phyloP scores from a whole-genome alignment of 2,329 filamentous ascomycete genomes.

The Leptographium lundbergii region DNA sequence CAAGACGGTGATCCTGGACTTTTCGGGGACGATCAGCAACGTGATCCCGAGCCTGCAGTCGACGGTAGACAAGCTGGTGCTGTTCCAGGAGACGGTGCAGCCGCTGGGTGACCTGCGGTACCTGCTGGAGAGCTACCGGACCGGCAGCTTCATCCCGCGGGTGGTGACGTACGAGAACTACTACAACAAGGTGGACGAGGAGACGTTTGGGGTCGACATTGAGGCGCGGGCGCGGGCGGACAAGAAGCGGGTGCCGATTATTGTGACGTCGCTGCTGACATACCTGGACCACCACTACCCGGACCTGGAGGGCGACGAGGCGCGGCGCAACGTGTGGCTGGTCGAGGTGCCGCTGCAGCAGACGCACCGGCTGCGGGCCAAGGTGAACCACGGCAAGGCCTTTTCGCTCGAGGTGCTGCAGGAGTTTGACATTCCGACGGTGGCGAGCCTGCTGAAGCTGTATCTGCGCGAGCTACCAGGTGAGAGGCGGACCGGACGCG shows the following conservation, averaged over 20 bases:
- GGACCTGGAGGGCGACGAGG: conserved; percentile 91
- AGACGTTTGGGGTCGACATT: conserved; percentile 96
- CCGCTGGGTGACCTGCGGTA: conserved; percentile 82
- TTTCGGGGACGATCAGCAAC: conserved; percentile 93
- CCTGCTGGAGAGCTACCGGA: conserved; percentile 91
- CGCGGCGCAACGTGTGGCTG: conserved; percentile 84
- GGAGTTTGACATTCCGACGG: conserved; percentile 85
- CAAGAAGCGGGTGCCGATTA: conserved; percentile 84
- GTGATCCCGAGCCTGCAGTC: conserved; percentile 94
- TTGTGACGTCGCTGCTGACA: conserved; percentile 85
- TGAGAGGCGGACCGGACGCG: conserved; percentile 28
- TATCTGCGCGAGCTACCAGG: conserved; percentile 91
- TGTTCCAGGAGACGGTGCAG: conserved; percentile 98
- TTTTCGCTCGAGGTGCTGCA: conserved; percentile 65
- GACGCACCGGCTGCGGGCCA: conserved; percentile 70
- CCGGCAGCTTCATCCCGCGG: conserved; percentile 79
- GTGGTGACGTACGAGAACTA: conserved; percentile 97
- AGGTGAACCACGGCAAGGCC: conserved; percentile 76
- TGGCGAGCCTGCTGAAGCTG: conserved; percentile 84
- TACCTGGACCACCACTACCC: conserved; percentile 96
- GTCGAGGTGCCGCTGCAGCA: conserved; percentile 77
- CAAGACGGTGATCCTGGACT: conserved; percentile 95
- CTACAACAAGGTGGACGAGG: conserved; percentile 94
- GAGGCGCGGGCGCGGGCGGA: conserved; percentile 88
- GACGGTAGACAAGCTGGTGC: conserved; percentile 95